These are phyloP conservation scores for Gaeumannomyces tritici DNA, from an alignment of 2,329 filamentous ascomycete genomes.

Conservation along the genomic window DNA sequence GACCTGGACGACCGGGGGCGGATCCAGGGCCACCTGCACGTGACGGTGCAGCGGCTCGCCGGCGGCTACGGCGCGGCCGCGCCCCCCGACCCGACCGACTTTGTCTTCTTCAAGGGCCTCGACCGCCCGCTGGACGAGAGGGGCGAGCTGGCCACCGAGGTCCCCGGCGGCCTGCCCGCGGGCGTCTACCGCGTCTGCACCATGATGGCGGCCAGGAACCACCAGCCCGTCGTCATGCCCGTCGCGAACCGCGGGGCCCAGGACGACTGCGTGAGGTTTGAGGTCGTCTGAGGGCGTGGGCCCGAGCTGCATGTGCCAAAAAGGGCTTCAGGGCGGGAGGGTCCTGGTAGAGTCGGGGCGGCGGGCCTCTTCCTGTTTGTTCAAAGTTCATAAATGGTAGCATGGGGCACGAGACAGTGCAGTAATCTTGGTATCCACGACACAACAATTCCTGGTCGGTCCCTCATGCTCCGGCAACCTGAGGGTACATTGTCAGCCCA, in stretches of 20 bases:
- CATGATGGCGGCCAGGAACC: conserved; percentile 38
- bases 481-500: no score
- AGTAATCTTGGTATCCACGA: no score
- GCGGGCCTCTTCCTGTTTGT: no score
- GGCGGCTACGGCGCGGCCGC: conserved; percentile 19
- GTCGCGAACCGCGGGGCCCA: conserved; percentile 43
- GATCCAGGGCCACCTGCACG: conserved; percentile 36
- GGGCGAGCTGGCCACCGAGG: conserved; percentile 31
- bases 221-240: conserved; percentile 50
- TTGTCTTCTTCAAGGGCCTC: conserved; percentile 50
- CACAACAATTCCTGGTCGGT: no score
- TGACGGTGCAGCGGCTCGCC: conserved; percentile 40
- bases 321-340: no score
- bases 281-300: conserved; percentile 17
- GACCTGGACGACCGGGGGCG: conserved; percentile 28
- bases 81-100: conserved; percentile 27
- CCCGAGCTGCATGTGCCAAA: no score
- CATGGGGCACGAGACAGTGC: no score
- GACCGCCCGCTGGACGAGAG: conserved; percentile 38
- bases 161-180: conserved; percentile 33
- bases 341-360: no score
- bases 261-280: conserved; percentile 42
- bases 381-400: no score
- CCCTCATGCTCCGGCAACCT: no score
- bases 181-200: conserved; percentile 42